A percentile compares a stretch with the other conserved stretches of the same genome.
These are phyloP conservation scores for Russula compacta DNA, from an alignment of 768 basidiomycete genomes.

Conservation along the genomic window DNA sequence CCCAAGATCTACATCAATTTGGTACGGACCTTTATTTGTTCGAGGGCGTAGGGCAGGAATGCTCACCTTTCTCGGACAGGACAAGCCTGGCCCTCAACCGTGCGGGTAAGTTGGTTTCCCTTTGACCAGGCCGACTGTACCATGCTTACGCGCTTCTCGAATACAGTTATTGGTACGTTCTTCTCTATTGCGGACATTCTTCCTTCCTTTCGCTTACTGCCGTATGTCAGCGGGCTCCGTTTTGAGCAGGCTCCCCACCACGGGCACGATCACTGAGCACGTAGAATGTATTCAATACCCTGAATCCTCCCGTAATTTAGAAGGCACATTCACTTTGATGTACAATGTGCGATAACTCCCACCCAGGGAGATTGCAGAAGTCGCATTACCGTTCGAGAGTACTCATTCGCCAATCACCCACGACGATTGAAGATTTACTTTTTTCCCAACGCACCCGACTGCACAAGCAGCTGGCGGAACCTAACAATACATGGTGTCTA, in stretches of 20 bases:
- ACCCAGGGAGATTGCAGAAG: neutral
- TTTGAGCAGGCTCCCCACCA: constrained; percentile 83
- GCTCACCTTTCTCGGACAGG: constrained; percentile 36
- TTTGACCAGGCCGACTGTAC: neutral
- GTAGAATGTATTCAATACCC: constrained; percentile 9
- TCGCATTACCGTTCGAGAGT: neutral
- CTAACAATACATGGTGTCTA: constrained; percentile 28
- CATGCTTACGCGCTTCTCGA: constrained; percentile 3
- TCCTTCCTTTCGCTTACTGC: neutral
- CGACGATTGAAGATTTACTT: neutral
- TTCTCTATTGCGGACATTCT: neutral
- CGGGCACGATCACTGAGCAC: constrained; percentile 32
- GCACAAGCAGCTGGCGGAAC: constrained; percentile 9
- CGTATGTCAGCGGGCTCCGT: constrained; percentile 60
- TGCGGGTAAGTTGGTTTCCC: constrained; percentile 67
- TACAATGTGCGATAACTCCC: neutral
- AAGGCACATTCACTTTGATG: neutral
- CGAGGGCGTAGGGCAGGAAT: neutral
- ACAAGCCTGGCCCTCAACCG: constrained; percentile 76
- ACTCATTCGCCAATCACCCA: neutral
- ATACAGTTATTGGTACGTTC: constrained; percentile 41
- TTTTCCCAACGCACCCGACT: constrained; percentile 9
- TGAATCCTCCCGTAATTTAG: constrained; percentile 1
- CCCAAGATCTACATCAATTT: constrained; percentile 96
- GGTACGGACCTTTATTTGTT: constrained; percentile 37